Evolutionary conservation across 2,329 filamentous ascomycete species (phyloP), one percentile per base, ranked within the genome.

Genomic region (Hypoxylon sp.): DNA sequence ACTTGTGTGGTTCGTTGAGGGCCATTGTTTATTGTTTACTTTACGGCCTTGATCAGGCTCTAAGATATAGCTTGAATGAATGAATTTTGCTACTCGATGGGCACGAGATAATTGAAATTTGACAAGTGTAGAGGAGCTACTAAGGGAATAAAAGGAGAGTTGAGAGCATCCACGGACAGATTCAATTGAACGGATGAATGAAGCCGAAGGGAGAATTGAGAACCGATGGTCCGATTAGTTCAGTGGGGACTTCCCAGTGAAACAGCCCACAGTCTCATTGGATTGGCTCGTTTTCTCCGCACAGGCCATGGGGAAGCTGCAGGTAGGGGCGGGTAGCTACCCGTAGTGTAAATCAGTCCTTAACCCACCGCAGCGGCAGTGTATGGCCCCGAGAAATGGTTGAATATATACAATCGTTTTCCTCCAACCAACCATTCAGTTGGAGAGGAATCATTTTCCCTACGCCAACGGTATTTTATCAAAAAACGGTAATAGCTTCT

Each of bases 1-100:
- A 73, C 74, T 88, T 88, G 63, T 82, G 79, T 0, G 81, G 83
- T 39, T 79, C 80, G 57, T 85, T 83, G 55, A 73, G 45, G 50
- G 73, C 57, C 66, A 72, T 71, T 25, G 43, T 67, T 45, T 25
- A 14, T 29, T 41, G 41, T n/a, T 41, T 16, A 50, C 8, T 27
- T 27, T 39, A 16, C 27, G 50, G n/a, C 16, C 0, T 12, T 32
- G 9, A 16, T 47, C 7, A n/a, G 5, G 37, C 7, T 16, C 16
- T 8, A 11, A 7, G 16, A 41, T 21, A 11, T 2, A 4, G 9
- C 7, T 3, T 7, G 12, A n/a, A 11, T 16, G 37, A 8, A 19
- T 9, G 16, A 21, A 8, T 4, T 11, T 4, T 11, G n/a, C 16
- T 19, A 6, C 16, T 19, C 8, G 16, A 21, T 41, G 37, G 3